Conservation (phyloP, 306 rosid species). For the Malus asiatica region DNA sequence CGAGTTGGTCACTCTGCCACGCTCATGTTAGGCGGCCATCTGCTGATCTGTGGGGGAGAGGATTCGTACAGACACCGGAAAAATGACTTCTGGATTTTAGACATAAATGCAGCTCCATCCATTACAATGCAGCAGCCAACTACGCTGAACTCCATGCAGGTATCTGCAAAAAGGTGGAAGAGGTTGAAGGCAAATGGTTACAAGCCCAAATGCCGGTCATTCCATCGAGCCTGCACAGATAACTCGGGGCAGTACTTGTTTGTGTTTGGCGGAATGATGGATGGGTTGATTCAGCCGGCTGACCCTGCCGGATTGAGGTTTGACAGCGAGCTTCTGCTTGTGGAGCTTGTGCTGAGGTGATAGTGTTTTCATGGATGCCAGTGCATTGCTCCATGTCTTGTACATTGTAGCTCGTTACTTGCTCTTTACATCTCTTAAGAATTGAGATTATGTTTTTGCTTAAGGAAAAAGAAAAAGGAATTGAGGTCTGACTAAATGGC, state of each 20-base stretch:
- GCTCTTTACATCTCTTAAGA: not conserved
- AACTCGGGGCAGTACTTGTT: slow-evolving; percentile 52
- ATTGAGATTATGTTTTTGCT: not conserved
- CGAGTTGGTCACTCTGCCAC: slow-evolving; percentile 92
- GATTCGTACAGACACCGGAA: slow-evolving; percentile 64
- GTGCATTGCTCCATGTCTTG: not conserved
- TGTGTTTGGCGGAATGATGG: slow-evolving; percentile 89
- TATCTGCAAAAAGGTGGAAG: slow-evolving; percentile 59
- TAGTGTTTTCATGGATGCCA: not conserved
- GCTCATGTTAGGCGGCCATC: slow-evolving; percentile 63
- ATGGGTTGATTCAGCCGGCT: slow-evolving; percentile 41
- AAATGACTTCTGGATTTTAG: slow-evolving; percentile 80
- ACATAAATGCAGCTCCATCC: slow-evolving; percentile 46
- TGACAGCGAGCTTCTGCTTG: slow-evolving; percentile 73
- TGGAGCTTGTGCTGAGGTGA: slow-evolving; percentile 47
- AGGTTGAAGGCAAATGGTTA: slow-evolving; percentile 43
- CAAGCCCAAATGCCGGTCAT: slow-evolving; percentile 44
- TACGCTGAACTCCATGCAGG: slow-evolving; percentile 26
- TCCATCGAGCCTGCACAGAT: slow-evolving; percentile 80
- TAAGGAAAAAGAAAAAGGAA: not conserved
- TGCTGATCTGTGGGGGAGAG: slow-evolving; percentile 84
- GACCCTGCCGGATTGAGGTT: slow-evolving; percentile 54
- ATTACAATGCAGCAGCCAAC: slow-evolving; percentile 38
- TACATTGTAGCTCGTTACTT: not conserved
- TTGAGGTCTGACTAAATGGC: not conserved